Percentiles rank a stretch among this genome's conserved stretches.
Conservation (phyloP, 148 eudicot species). For the Chenopodium quinoa region DNA sequence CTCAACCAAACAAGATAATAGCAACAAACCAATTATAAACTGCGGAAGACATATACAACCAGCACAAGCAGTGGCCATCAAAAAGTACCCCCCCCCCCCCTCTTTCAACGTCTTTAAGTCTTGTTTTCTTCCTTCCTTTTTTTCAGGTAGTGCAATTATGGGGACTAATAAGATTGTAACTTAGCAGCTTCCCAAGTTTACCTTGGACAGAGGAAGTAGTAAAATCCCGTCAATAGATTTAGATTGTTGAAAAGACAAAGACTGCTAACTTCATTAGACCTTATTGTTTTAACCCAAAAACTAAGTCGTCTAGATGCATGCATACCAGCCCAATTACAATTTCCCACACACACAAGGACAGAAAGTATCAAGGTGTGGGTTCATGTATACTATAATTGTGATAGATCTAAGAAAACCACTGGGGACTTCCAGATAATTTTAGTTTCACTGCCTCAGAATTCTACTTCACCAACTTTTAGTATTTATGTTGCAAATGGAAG, state of each 20-base stretch:
- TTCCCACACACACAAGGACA: not conserved
- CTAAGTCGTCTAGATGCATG: not conserved
- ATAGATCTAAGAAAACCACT: not conserved
- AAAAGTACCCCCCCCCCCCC: not conserved
- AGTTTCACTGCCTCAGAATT: not conserved
- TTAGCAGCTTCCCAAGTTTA: too few species aligned
- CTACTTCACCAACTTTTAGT: not conserved
- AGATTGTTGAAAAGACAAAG: too few species aligned
- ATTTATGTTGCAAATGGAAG: not conserved
- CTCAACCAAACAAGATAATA: not conserved
- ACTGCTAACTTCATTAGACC: not conserved
- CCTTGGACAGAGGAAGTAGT: too few species aligned
- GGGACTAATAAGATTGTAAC: too few species aligned
- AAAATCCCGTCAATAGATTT: too few species aligned
- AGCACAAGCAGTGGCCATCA: not conserved
- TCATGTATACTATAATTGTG: not conserved
- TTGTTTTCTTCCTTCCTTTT: too few species aligned
- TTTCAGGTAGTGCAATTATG: too few species aligned
- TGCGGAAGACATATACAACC: not conserved
- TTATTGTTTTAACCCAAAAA: not conserved
- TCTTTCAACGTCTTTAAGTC: too few species aligned
- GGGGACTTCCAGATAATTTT: not conserved
- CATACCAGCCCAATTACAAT: not conserved
- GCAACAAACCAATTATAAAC: not conserved
- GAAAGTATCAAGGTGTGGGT: not conserved